These are phyloP conservation scores for Talaromyces sp. DNA, from an alignment of 2,329 filamentous ascomycete species.

Conservation along the genomic window DNA sequence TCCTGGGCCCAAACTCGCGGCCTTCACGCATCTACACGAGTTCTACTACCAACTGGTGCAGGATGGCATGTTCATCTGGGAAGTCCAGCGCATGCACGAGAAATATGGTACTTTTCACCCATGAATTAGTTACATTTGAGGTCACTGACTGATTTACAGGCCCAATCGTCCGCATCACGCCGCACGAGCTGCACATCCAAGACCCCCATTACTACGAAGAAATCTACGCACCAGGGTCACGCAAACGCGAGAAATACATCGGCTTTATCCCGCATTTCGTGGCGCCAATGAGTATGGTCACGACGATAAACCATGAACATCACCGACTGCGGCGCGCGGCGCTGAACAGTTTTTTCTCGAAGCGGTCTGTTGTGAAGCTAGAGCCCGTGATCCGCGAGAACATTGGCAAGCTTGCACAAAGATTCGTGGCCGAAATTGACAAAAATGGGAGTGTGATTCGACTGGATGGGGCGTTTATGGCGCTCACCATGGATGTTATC, in stretches of 20 bases:
- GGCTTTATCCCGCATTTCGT: conserved; percentile 14
- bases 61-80: conserved; percentile 29
- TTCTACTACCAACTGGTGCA: conserved; percentile 32
- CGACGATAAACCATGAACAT: conserved; percentile 17
- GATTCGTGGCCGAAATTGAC: conserved; percentile 17
- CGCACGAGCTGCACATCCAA: conserved; percentile 29
- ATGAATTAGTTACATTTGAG: too few species aligned
- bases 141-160: conserved; percentile 8
- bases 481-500: conserved; percentile 33
- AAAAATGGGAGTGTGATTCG: conserved; percentile 13
- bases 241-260: conserved; percentile 23
- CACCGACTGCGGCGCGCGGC: conserved; percentile 20
- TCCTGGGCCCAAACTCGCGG: conserved; percentile 28
- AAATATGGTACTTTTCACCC: conserved; percentile 22
- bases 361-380: conserved; percentile 22
- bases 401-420: conserved; percentile 23
- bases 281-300: conserved; percentile 13
- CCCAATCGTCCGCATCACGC: conserved; percentile 30
- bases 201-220: conserved; percentile 29
- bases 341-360: conserved; percentile 22
- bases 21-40: conserved; percentile 27
- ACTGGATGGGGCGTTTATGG: conserved; percentile 22
- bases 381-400: conserved; percentile 32
- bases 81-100: conserved; percentile 31
- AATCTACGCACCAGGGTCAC: conserved; percentile 24